Conservation (phyloP, 768 basidiomycete species). For the Boletus rufocinnamomeus region DNA sequence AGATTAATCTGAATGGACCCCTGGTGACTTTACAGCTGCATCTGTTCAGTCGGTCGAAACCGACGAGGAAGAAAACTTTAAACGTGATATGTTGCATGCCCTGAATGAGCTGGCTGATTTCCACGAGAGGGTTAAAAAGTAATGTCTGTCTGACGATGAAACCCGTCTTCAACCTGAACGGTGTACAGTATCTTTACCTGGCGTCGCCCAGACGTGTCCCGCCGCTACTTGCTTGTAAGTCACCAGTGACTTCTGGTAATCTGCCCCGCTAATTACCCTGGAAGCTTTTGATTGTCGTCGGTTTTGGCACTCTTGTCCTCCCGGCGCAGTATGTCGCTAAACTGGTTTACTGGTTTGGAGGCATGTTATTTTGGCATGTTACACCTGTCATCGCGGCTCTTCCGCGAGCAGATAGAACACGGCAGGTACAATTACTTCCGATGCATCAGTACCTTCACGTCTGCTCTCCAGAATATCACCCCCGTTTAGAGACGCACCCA, state of each 20-base stretch:
- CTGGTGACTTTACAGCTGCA: not conserved
- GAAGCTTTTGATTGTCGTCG: conserved; percentile 40
- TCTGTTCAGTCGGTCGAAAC: conserved; percentile 5
- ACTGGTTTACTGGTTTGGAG: conserved; percentile 44
- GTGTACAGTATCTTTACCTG: conserved; percentile 61
- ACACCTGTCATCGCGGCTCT: conserved; percentile 56
- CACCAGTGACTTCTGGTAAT: not conserved
- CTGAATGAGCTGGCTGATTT: conserved; percentile 57
- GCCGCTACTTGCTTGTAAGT: conserved; percentile 49
- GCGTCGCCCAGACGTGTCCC: conserved; percentile 55
- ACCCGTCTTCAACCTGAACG: conserved; percentile 4
- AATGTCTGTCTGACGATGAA: conserved; percentile 13
- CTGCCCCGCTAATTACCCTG: conserved; percentile 5
- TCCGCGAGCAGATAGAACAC: conserved; percentile 44
- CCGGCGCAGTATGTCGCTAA: conserved; percentile 56
- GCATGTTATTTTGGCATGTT: conserved; percentile 65
- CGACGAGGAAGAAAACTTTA: conserved; percentile 42
- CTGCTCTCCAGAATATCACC: conserved; percentile 43
- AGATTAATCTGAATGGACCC: not conserved
- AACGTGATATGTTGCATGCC: conserved; percentile 41
- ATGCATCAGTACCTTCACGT: not conserved
- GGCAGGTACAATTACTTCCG: conserved; percentile 37
- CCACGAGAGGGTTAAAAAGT: conserved; percentile 69
- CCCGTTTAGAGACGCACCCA: conserved; percentile 55
- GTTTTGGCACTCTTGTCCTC: conserved; percentile 44